Conservation (phyloP, 208 protist genomes). For the Trypanosoma platydactyli region DNA sequence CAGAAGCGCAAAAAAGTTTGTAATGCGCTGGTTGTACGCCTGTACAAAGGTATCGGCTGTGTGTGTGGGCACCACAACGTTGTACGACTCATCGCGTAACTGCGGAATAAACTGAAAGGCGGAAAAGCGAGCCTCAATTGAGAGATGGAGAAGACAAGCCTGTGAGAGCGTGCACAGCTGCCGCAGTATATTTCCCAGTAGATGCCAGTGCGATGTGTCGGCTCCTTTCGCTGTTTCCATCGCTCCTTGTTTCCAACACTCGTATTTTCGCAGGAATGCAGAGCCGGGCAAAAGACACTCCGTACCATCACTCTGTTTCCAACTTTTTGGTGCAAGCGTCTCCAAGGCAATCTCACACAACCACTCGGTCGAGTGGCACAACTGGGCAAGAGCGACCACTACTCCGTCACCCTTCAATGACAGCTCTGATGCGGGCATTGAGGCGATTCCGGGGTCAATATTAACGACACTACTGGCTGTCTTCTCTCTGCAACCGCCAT, state of each 20-base stretch:
- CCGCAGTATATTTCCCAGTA: slow-evolving; percentile 52
- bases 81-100: slow-evolving; percentile 85
- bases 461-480: slow-evolving; percentile 10
- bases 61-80: slow-evolving; percentile 54
- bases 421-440: slow-evolving; percentile 48
- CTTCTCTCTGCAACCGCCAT: too few species aligned
- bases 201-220: slow-evolving; percentile 10
- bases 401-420: slow-evolving; percentile 63
- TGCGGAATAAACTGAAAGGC: slow-evolving; percentile 85
- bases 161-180: slow-evolving; percentile 79
- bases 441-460: slow-evolving; percentile 49
- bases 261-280: slow-evolving; percentile 25
- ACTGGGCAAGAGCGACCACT: slow-evolving; percentile 62
- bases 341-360: slow-evolving; percentile 53
- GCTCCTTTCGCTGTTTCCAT: neutral
- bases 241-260: neutral
- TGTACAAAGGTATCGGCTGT: slow-evolving; percentile 85
- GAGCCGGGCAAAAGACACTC: slow-evolving; percentile 60
- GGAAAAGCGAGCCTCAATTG: slow-evolving; percentile 74
- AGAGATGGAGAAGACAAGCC: slow-evolving; percentile 78
- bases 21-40: slow-evolving; percentile 72
- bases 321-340: slow-evolving; percentile 37
- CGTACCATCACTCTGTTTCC: slow-evolving; percentile 29
- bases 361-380: slow-evolving; percentile 84
- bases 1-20: slow-evolving; percentile 70